phyloP scores from a whole-genome alignment of 306 rosid species.

The Lathyrus sativus region DNA sequence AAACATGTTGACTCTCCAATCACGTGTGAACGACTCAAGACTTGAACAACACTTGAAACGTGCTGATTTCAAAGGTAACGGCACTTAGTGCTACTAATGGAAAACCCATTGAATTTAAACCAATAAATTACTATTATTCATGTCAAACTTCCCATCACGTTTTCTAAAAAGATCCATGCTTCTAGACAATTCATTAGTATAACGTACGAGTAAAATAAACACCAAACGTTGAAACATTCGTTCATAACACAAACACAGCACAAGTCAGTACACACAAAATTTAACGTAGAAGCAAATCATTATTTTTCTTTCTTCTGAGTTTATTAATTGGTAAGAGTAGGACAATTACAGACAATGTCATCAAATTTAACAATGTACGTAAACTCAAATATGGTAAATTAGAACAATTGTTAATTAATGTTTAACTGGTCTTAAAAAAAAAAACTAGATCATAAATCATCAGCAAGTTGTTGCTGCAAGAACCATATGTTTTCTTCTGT shows the following conservation, averaged over 20 bases:
- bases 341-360: conserved; percentile 19
- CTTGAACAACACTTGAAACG: background rate
- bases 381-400: conserved; percentile 5
- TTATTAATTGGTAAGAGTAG: background rate
- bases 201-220: conserved; percentile 1
- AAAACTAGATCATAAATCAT: conserved; percentile 21
- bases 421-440: background rate
- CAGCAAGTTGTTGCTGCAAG: conserved; percentile 52
- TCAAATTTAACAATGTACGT: background rate
- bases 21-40: conserved; percentile 36
- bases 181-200: conserved; percentile 29
- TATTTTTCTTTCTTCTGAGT: background rate
- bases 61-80: conserved; percentile 45
- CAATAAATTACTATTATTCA: background rate
- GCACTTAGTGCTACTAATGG: conserved; percentile 51
- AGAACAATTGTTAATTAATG: conserved; percentile 12
- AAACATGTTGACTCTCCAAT: conserved; percentile 45
- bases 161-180: background rate
- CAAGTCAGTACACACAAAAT: conserved; percentile 5
- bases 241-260: background rate
- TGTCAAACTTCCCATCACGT: conserved; percentile 29
- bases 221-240: background rate
- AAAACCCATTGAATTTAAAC: conserved; percentile 38
- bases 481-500: conserved; percentile 70
- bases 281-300: conserved; percentile 1